Base-by-base conservation (phyloP, 2,329 filamentous ascomycete genomes). In the Fusarium mangiferae region DNA sequence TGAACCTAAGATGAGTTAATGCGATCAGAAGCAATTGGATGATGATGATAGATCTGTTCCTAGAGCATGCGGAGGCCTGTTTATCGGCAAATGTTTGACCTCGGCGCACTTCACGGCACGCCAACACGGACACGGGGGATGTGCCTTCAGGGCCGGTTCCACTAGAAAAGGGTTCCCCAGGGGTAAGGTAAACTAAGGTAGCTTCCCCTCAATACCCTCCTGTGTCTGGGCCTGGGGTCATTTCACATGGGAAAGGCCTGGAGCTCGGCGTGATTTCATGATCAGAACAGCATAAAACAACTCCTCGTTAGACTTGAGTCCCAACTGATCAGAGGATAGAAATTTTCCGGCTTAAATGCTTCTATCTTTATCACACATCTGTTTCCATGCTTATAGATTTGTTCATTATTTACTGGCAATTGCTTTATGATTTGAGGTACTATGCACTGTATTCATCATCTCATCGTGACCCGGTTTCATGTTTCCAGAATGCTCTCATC, bases 81-180 rank as follows among this genome's bases (percentile, higher is more conserved):
- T 74, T 63, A 68, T 74, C 71, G 71, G 71, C 67, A 74, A 73
- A 62, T 51, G 51, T 67, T 57, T 57, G 71, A 75, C 73, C 73
- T 75, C 73, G 73, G 73, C 63, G 70, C 73, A 49, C 56, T 51
- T 52, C 51, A 66, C 73, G 56, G 70, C 52, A 60, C 33, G n/a
- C 52, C 65, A 60, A 49, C 56, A 62, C 63, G 52, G 38, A 33
- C 41, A 63, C 56, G 69, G 70, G 57, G 62, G 57, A 60, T 70
- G 38, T 45, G 54, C 61, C 70, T 66, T 51, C 55, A 75, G 70
- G 72, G 68, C 58, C 71, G 62, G 66, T 52, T 67, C 72, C 72
- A 72, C 68, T 72, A 68, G 30, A 36, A 56, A 36, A 55, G 42
- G 38, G 26, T 44, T 58, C 58, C 62, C 63, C 67, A 51, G 71